A percentile compares a stretch with the other conserved stretches of the same genome.
Evolutionary conservation across 257 asterid genomes (phyloP).

Genomic region (Ilex asprella): DNA sequence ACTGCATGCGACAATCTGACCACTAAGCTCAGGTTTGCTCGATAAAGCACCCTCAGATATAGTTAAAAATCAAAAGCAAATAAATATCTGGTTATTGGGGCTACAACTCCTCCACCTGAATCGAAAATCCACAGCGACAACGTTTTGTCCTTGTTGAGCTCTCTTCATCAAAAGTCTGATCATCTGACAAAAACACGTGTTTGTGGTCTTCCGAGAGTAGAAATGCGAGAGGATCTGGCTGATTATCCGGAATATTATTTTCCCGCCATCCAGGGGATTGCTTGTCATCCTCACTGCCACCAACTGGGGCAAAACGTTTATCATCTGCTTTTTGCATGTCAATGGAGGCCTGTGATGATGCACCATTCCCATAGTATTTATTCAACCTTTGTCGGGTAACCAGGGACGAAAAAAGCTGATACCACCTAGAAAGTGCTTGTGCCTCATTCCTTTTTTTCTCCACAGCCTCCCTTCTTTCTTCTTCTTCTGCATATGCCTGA

Average conservation of each 20-base stretch:
- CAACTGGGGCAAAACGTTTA: slow-evolving; percentile 13
- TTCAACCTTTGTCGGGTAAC: slow-evolving; percentile 72
- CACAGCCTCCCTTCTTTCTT: slow-evolving; percentile 64
- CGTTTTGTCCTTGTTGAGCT: slow-evolving; percentile 39
- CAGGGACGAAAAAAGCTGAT: slow-evolving; percentile 90
- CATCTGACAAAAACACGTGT: slow-evolving; percentile 48
- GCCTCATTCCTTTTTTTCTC: slow-evolving; percentile 56
- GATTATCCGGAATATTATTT: slow-evolving; percentile 20
- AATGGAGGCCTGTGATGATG: slow-evolving; percentile 22
- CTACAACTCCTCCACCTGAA: slow-evolving; percentile 70
- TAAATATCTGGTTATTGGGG: too few species aligned
- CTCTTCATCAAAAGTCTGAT: slow-evolving; percentile 38
- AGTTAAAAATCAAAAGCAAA: too few species aligned
- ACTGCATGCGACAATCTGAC: too few species aligned
- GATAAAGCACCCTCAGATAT: too few species aligned
- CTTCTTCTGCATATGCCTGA: slow-evolving; percentile 89
- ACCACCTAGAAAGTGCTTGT: slow-evolving; percentile 87
- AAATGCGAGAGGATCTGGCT: slow-evolving; percentile 3
- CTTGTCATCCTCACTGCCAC: slow-evolving; percentile 13
- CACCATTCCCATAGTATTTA: slow-evolving; percentile 44
- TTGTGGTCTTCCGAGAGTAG: slow-evolving; percentile 46
- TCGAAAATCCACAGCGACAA: slow-evolving; percentile 74
- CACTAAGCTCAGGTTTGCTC: too few species aligned
- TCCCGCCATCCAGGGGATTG: slow-evolving; percentile 14
- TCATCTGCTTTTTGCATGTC: slow-evolving; percentile 22